A percentile compares a stretch with the other conserved stretches of the same genome.
Evolutionary conservation across 768 basidiomycete species (phyloP).

Genomic region (Cytidiella melzeri): DNA sequence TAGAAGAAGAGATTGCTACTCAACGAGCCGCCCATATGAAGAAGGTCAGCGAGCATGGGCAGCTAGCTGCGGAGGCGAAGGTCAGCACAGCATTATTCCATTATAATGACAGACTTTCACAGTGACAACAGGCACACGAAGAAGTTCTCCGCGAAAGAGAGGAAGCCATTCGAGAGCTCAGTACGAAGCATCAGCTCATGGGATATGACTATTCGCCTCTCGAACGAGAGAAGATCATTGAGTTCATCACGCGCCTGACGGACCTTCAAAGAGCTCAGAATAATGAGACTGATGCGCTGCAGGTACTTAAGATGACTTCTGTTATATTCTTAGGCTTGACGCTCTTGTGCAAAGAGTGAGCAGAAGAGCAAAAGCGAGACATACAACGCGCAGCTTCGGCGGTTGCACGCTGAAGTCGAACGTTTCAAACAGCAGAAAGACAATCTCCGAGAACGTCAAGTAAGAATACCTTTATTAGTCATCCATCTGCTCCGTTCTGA

Average conservation of each 20-base stretch:
- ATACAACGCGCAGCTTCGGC: constrained; percentile 52
- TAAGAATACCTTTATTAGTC: constrained; percentile 24
- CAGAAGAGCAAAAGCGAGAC: constrained; percentile 52
- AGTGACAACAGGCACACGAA: constrained; percentile 55
- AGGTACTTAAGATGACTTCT: constrained; percentile 37
- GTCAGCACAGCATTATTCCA: constrained; percentile 28
- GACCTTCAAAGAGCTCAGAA: constrained; percentile 60
- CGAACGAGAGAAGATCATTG: constrained; percentile 61
- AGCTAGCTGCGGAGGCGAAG: constrained; percentile 67
- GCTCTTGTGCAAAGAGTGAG: constrained; percentile 37
- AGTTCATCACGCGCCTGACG: constrained; percentile 63
- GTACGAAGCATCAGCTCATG: constrained; percentile 61
- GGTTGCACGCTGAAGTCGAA: constrained; percentile 50
- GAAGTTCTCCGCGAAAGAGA: constrained; percentile 67
- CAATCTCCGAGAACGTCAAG: constrained; percentile 51
- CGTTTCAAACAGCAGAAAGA: constrained; percentile 47
- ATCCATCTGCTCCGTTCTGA: background rate
- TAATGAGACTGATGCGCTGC: constrained; percentile 58
- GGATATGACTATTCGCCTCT: constrained; percentile 69
- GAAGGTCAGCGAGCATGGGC: constrained; percentile 57
- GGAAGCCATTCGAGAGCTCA: constrained; percentile 62
- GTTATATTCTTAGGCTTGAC: background rate
- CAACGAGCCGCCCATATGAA: constrained; percentile 48
- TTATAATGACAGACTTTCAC: background rate
- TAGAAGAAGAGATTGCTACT: constrained; percentile 52